A percentile compares a stretch with the other conserved stretches of the same genome.
These are phyloP conservation scores for Amauroascus verrucosus DNA, from an alignment of 2,329 filamentous ascomycete genomes.

Conservation along the genomic window DNA sequence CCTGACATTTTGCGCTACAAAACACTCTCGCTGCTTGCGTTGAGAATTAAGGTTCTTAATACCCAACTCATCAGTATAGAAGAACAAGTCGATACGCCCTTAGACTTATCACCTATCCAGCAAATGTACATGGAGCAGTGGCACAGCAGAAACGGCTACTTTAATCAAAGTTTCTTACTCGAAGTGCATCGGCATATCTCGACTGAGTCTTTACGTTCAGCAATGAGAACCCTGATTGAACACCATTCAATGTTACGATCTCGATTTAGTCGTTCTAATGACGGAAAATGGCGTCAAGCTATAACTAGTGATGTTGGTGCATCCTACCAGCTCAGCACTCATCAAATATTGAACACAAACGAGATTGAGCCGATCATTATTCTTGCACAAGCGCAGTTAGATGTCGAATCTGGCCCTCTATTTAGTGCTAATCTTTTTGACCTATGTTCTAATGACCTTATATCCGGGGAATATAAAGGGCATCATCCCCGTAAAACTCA, in stretches of 20 bases:
- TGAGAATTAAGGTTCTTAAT: background rate
- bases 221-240: constrained; percentile 10
- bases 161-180: constrained; percentile 18
- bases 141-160: constrained; percentile 7
- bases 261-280: background rate
- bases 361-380: constrained; percentile 12
- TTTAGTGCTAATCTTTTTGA: constrained; percentile 2
- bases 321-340: constrained; percentile 16
- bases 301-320: background rate
- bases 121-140: constrained; percentile 15
- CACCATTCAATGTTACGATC: constrained; percentile 3
- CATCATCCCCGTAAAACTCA: background rate
- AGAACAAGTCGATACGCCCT: background rate
- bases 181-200: constrained; percentile 17
- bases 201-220: constrained; percentile 21
- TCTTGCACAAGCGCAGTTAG: constrained; percentile 24
- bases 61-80: background rate
- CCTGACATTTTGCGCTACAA: background rate
- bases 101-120: constrained; percentile 17
- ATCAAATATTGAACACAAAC: background rate
- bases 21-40: background rate
- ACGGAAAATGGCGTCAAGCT: background rate
- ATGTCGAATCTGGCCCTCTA: constrained; percentile 23
- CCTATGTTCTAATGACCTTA: background rate
- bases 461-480: too few relatives aligned